Evolutionary conservation across 768 basidiomycete genomes (phyloP), one percentile per base, ranked within the genome.

Genomic region (Solioccasus polychromus): DNA sequence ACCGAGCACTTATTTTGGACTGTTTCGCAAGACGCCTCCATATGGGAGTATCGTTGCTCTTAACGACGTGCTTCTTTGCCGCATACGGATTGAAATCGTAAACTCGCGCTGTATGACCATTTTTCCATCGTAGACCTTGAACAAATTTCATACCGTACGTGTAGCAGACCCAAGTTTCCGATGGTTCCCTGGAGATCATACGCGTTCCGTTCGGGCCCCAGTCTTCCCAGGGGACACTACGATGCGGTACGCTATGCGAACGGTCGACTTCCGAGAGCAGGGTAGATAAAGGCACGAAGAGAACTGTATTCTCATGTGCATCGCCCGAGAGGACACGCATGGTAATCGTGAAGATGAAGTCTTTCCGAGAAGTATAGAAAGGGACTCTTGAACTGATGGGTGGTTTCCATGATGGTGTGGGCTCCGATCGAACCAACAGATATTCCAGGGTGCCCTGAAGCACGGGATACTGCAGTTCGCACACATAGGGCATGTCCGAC

Each of bases 161-260:
- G 43, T 63, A 67, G 36, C 68, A 69, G 18, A 70, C 60, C 70
- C 69, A 71, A 12, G 39, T 51, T 5, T 64, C 62, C 17, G 63
- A 62, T 12, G 61, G 58, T 4, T 48, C 51, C 22, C 60, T 50
- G 29, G 28, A 47, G 20, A 68, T 18, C 55, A 69, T 62, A 32
- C 66, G 64, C 3, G 68, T 51, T 29, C 50, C 48, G 5, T 14
- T 17, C 2, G 67, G 64, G 15, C 69, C 68, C 69, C 69, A 70
- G n/a, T 39, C 24, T 3, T 42, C 29, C 69, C 69, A 71, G 4
- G 20, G 4, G 14, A 68, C 38, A 12, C 17, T 18, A 15, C 45
- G 52, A 23, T 42, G 39, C n/a, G 36, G 45, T 4, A 30, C 12
- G 20, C 34, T 15, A 8, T 8, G 44, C 4, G 56, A 52, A 22